Percentiles rank a stretch among this genome's conserved stretches.
These are phyloP conservation scores for Cicer judaicum DNA, from an alignment of 306 rosid genomes.

Conservation along the genomic window DNA sequence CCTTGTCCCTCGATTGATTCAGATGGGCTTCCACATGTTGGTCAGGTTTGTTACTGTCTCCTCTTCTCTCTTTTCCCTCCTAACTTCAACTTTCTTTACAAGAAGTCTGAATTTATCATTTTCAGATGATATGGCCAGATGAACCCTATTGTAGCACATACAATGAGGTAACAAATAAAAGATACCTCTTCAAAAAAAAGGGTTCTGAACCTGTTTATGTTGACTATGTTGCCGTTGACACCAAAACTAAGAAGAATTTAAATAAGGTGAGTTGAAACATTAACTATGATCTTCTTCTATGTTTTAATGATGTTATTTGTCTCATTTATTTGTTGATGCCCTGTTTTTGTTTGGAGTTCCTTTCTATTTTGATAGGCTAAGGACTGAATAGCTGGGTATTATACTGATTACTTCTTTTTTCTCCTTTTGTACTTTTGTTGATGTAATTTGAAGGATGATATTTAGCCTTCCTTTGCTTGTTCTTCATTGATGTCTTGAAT, in stretches of 20 bases:
- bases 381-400: background rate
- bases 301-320: slow-evolving; percentile 26
- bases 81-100: slow-evolving; percentile 7
- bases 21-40: slow-evolving; percentile 98
- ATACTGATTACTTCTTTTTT: background rate
- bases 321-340: background rate
- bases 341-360: background rate
- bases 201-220: slow-evolving; percentile 87
- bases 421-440: slow-evolving; percentile 16
- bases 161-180: slow-evolving; percentile 53
- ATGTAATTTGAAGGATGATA: background rate
- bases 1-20: slow-evolving; percentile 60
- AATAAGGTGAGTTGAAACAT: slow-evolving; percentile 63
- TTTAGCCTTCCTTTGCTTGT: background rate
- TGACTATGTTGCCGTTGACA: slow-evolving; percentile 85
- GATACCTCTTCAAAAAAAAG: slow-evolving; percentile 50
- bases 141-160: slow-evolving; percentile 78
- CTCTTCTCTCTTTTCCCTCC: background rate
- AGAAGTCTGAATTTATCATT: slow-evolving; percentile 28
- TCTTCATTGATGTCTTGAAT: background rate
- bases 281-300: background rate
- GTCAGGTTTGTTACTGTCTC: slow-evolving; percentile 73
- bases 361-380: background rate
- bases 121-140: slow-evolving; percentile 75
- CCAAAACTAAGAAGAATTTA: slow-evolving; percentile 59